A percentile compares a stretch with the other conserved stretches of the same genome.
Conservation (phyloP, 257 asterid genomes). For the Catharanthus roseus region DNA sequence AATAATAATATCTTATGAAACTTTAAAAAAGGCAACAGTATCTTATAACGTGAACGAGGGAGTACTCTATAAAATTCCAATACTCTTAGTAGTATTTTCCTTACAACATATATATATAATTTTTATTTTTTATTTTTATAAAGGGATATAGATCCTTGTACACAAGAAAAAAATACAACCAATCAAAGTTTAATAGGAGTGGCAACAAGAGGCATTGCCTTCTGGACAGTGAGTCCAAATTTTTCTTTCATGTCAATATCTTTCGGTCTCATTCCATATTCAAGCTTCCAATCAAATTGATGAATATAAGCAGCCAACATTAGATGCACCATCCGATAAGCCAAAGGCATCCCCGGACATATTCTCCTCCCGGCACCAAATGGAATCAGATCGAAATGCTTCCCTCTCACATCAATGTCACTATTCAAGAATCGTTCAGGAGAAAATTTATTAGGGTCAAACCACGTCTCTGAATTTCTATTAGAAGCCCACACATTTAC, state of each 20-base stretch:
- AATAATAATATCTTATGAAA: no score
- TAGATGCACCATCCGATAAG: conserved; percentile 33
- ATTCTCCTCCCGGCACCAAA: conserved; percentile 40
- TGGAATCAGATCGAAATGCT: conserved; percentile 38
- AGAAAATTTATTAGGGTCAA: conserved; percentile 21
- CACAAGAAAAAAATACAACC: no score
- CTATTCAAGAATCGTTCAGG: conserved; percentile 32
- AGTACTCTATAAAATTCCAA: no score
- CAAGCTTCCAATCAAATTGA: conserved; percentile 31
- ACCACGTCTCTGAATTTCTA: conserved; percentile 27
- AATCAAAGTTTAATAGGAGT: no score
- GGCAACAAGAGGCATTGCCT: no score
- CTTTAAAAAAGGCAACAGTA: no score
- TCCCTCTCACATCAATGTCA: conserved; percentile 22
- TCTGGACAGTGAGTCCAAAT: background rate
- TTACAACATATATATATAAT: no score
- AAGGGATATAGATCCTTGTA: no score
- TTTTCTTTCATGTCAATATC: conserved; percentile 8
- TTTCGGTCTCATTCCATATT: background rate
- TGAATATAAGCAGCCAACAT: conserved; percentile 27
- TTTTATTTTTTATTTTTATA: no score
- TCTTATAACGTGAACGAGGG: no score
- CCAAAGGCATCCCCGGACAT: no score
- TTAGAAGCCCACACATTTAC: conserved; percentile 37
- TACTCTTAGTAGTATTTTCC: no score